phyloP scores from a whole-genome alignment of 352 stramenopile genomes.

The Phytophthora chlamydospora region DNA sequence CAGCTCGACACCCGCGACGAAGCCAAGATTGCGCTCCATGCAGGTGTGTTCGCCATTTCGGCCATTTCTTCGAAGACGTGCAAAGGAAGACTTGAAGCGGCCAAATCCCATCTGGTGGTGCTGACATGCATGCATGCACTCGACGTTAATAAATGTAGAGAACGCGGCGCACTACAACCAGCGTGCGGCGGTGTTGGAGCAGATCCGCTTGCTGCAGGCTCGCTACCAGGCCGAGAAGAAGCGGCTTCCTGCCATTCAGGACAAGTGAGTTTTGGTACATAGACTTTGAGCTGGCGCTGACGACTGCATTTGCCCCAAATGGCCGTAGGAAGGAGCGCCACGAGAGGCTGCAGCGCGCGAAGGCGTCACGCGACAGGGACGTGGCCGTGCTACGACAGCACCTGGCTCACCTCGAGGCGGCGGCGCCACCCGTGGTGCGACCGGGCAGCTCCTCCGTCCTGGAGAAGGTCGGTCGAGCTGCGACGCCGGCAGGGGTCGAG shows the following conservation, averaged over 20 bases:
- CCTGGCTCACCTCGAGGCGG: slow-evolving; percentile 36
- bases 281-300: slow-evolving; percentile 5
- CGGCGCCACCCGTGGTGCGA: slow-evolving; percentile 14
- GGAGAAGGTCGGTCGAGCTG: slow-evolving; percentile 5
- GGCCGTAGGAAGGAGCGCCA: slow-evolving; percentile 47
- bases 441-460: slow-evolving; percentile 12
- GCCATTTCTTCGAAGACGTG: too few species aligned
- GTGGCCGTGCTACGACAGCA: slow-evolving; percentile 32
- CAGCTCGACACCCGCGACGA: slow-evolving; percentile 54
- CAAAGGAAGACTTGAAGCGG: neutral
- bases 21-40: slow-evolving; percentile 34
- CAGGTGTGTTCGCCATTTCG: too few species aligned
- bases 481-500: slow-evolving; percentile 13
- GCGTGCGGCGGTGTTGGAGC: slow-evolving; percentile 35
- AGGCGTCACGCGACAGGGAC: slow-evolving; percentile 34
- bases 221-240: slow-evolving; percentile 59
- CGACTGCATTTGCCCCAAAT: neutral
- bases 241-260: slow-evolving; percentile 40
- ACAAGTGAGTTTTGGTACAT: slow-evolving; percentile 50
- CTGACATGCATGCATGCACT: slow-evolving; percentile 10
- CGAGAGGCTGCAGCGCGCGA: slow-evolving; percentile 50
- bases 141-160: slow-evolving; percentile 27
- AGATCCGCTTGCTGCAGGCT: slow-evolving; percentile 42
- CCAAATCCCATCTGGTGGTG: slow-evolving; percentile 15
- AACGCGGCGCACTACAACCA: slow-evolving; percentile 45